A percentile compares a stretch with the other conserved stretches of the same genome.
These are phyloP conservation scores for Nicotiana undulata DNA, from an alignment of 257 asterid species.

Conservation along the genomic window DNA sequence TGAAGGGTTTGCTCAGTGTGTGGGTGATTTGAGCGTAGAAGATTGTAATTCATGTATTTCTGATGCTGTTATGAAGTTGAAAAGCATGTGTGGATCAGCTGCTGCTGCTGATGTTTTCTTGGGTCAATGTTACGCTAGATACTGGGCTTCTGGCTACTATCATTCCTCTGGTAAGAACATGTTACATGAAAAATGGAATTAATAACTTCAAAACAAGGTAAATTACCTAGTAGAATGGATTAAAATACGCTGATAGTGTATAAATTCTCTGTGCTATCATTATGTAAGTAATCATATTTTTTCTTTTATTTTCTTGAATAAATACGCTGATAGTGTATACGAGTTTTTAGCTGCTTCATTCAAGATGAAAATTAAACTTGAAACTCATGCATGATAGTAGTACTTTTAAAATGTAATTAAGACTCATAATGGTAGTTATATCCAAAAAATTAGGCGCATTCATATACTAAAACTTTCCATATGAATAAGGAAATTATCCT, in stretches of 20 bases:
- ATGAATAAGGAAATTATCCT: background rate
- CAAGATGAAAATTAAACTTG: background rate
- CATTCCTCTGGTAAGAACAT: constrained; percentile 17
- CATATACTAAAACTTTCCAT: background rate
- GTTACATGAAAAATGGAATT: background rate
- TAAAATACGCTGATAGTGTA: background rate
- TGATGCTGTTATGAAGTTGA: constrained; percentile 27
- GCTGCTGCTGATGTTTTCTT: constrained; percentile 36
- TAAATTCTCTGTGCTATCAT: background rate
- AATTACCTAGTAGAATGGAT: too few species aligned
- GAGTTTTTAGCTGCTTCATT: background rate
- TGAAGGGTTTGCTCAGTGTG: constrained; percentile 32
- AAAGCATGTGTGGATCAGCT: constrained; percentile 32
- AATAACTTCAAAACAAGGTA: too few species aligned
- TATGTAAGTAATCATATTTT: background rate
- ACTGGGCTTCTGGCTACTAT: constrained; percentile 38
- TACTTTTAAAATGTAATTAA: background rate
- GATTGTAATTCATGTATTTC: constrained; percentile 35
- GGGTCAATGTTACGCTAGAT: constrained; percentile 37
- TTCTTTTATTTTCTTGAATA: background rate
- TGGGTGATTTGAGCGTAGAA: constrained; percentile 24
- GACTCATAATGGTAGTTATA: background rate
- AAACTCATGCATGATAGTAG: background rate
- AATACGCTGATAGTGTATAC: background rate
- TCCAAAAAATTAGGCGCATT: background rate